Percentiles rank a stretch among this genome's conserved stretches.
Evolutionary conservation across 108 stramenopile genomes (phyloP).

Genomic region (Cyclotella sp.): DNA sequence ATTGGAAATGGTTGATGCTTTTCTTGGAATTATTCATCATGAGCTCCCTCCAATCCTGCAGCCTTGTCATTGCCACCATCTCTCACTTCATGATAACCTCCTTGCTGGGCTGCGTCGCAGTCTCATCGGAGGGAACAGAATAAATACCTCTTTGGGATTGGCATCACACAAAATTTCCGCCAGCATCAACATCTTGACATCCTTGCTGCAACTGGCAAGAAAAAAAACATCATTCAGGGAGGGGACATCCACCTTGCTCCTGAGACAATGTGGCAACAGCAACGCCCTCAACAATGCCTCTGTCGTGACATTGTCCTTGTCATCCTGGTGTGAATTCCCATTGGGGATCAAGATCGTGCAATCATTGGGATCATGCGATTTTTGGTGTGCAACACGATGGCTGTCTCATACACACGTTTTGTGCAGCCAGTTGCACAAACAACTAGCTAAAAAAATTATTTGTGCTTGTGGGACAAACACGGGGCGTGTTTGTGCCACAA

Average conservation of each 20-base stretch:
- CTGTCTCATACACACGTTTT: too few species aligned
- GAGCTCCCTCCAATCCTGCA: conserved; percentile 47
- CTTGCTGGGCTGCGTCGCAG: conserved; percentile 10
- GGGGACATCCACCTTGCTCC: conserved; percentile 25
- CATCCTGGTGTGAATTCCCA: too few species aligned
- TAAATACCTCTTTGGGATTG: conserved; percentile 4
- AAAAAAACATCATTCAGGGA: conserved; percentile 29
- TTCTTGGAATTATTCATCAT: conserved; percentile 17
- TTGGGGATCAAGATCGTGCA: too few species aligned
- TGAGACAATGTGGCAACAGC: conserved; percentile 20
- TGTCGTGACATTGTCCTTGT: too few species aligned
- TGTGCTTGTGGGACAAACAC: too few species aligned
- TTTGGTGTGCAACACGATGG: too few species aligned
- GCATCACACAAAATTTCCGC: conserved; percentile 15
- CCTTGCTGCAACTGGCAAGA: neutral
- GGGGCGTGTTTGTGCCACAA: too few species aligned
- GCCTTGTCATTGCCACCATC: conserved; percentile 28
- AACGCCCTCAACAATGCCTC: conserved; percentile 11
- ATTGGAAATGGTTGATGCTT: conserved; percentile 1
- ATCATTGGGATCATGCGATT: too few species aligned
- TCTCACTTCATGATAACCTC: conserved; percentile 34
- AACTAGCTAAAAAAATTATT: too few species aligned
- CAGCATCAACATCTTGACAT: neutral
- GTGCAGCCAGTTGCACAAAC: too few species aligned
- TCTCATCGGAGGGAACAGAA: conserved; percentile 7